These are phyloP conservation scores for Trifolium repens DNA, from an alignment of 306 rosid genomes.

Conservation along the genomic window DNA sequence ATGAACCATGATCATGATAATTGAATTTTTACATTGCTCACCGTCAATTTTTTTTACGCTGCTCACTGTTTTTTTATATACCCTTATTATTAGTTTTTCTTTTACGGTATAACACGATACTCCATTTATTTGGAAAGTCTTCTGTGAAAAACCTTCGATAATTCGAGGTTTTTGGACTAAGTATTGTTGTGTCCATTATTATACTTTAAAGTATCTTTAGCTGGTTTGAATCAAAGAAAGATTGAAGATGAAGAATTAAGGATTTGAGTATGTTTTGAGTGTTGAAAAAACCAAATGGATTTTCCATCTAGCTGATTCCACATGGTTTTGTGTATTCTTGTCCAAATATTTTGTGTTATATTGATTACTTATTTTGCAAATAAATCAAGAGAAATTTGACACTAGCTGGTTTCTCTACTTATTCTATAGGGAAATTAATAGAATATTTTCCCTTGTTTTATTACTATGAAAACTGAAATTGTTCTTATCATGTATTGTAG, in stretches of 20 bases:
- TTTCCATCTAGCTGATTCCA: constrained; percentile 4
- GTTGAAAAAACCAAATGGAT: constrained; percentile 25
- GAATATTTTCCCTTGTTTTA: constrained; percentile 5
- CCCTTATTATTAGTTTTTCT: no score
- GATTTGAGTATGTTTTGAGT: constrained; percentile 25
- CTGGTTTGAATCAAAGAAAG: constrained; percentile 21
- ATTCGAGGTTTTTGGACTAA: constrained; percentile 15
- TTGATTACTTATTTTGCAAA: constrained; percentile 21
- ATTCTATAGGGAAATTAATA: neutral
- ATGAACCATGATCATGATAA: no score
- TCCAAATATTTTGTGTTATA: constrained; percentile 17
- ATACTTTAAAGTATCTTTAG: constrained; percentile 13
- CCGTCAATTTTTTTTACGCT: no score
- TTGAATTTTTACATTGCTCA: no score
- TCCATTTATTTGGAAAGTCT: constrained; percentile 71
- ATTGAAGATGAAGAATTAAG: constrained; percentile 22
- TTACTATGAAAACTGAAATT: constrained; percentile 9
- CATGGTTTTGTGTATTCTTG: neutral
- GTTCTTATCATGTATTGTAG: neutral
- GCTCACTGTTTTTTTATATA: no score
- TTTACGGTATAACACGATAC: no score
- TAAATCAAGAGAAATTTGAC: neutral
- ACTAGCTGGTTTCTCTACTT: neutral
- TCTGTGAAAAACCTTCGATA: constrained; percentile 34
- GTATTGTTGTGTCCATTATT: constrained; percentile 22